These are phyloP conservation scores for Quercus ilex DNA, from an alignment of 306 rosid genomes.

Conservation along the genomic window DNA sequence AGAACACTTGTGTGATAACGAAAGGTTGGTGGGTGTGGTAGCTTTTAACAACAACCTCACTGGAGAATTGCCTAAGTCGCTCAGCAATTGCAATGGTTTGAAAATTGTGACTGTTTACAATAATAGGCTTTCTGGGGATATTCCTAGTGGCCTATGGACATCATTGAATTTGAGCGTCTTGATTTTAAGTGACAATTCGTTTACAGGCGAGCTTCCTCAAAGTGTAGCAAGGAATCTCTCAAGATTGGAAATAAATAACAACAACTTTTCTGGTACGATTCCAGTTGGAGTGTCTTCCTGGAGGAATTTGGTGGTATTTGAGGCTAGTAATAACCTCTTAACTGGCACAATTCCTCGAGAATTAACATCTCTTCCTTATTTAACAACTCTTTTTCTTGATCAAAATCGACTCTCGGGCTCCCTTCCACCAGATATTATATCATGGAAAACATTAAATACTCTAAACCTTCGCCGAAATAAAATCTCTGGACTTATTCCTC, in stretches of 20 bases:
- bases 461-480: conserved; percentile 50
- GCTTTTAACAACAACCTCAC: conserved; percentile 40
- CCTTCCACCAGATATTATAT: conserved; percentile 41
- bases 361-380: conserved; percentile 37
- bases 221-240: conserved; percentile 33
- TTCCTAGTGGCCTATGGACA: conserved; percentile 78
- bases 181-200: conserved; percentile 36
- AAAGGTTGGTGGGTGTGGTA: conserved; percentile 29
- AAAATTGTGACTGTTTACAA: conserved; percentile 8
- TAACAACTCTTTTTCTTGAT: conserved; percentile 40
- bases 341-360: conserved; percentile 57
- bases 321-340: conserved; percentile 49
- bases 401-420: conserved; percentile 44
- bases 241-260: conserved; percentile 45
- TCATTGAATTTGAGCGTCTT: conserved; percentile 24
- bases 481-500: conserved; percentile 50
- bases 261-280: conserved; percentile 54
- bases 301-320: conserved; percentile 39
- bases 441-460: conserved; percentile 36
- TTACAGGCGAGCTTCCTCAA: conserved; percentile 60
- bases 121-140: conserved; percentile 46
- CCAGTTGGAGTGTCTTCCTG: conserved; percentile 51
- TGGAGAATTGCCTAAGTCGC: conserved; percentile 61
- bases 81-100: conserved; percentile 51
- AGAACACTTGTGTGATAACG: conserved; percentile 44